Evolutionary conservation across 768 basidiomycete species (phyloP), one percentile per base, ranked within the genome.

Genomic region (Cubamyces lactineus): DNA sequence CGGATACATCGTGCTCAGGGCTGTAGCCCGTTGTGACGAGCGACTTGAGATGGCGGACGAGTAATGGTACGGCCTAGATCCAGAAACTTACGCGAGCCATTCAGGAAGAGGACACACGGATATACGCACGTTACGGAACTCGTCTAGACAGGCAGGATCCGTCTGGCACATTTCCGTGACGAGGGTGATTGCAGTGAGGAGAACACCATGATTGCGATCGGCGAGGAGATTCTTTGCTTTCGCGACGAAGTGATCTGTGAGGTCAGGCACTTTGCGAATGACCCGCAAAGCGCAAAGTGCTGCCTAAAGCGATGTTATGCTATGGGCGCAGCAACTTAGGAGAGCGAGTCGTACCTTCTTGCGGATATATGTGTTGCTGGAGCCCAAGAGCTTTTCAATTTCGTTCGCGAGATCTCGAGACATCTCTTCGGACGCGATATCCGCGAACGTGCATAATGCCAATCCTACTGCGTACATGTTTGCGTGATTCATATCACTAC

Each of bases 401-500:
- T 98, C 97, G 70, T 98, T 96, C 56, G 91, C 92, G 67, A 99
- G 80, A 81, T 99, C 97, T 65, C 97, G 87, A 28, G 96, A 95
- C 97, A 99, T 99, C 77, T 99, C 97, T 76, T 99, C 97, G 19
- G 95, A 97, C 11, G 97, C 94, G 67, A 98, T 98, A 72, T 98
- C 98, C 61, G 96, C 97, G 72, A 99, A 98, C 0, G 97, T 98
- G 70, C 95, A 98, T 39, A 99, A 85, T 2, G 95, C 96, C 58
- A 99, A 84, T 6, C 97, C 97, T 24, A 98, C 97, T 3, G 92
- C 93, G 74, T 98, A 98, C 93, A 97, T 97, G 76, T 98, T 98
- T 1, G 96, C 89, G 74, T 98, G 96, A 75, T 98, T 98, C 94
- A 99, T 93, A 77, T 99, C 97, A 78, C 96, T 99, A 69, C 26